A percentile compares a stretch with the other conserved stretches of the same genome.
phyloP scores from a whole-genome alignment of 1,284 basidiomycete genomes.

The Wolfiporia cocos region DNA sequence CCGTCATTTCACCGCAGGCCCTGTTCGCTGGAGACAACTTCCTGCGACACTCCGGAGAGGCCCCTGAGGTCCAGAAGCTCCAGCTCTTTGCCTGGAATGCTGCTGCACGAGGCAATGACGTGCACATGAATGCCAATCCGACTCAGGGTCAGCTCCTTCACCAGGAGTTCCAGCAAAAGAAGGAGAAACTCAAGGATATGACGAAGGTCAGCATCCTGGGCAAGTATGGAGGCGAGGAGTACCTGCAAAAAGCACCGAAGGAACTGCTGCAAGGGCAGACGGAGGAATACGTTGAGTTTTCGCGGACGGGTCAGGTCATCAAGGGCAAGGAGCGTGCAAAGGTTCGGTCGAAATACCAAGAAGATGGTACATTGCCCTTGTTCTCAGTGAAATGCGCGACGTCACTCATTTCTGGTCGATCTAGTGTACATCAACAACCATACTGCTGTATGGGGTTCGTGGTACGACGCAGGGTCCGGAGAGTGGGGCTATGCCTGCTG shows the following conservation, averaged over 20 bases:
- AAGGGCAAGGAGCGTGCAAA: conserved; percentile 89
- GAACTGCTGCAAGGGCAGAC: conserved; percentile 93
- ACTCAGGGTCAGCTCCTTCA: conserved; percentile 93
- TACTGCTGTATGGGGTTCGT: conserved; percentile 93
- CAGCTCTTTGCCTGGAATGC: conserved; percentile 99
- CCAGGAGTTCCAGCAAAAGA: conserved; percentile 87
- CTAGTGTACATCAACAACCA: conserved; percentile 92
- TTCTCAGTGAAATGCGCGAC: too few relatives aligned
- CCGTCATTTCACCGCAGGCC: conserved; percentile 46
- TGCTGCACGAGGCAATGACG: conserved; percentile 86
- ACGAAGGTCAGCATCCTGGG: conserved; percentile 84
- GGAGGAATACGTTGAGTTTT: conserved; percentile 98
- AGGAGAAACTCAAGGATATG: conserved; percentile 84
- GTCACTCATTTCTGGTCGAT: too few relatives aligned
- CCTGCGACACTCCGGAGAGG: conserved; percentile 83
- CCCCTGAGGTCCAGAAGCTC: conserved; percentile 85
- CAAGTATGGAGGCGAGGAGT: conserved; percentile 93
- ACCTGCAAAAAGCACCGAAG: conserved; percentile 82
- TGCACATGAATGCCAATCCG: conserved; percentile 94
- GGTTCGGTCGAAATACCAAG: conserved; percentile 86
- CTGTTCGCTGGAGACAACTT: conserved; percentile 97
- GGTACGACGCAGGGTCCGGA: conserved; percentile 69
- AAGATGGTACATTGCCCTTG: conserved; percentile 71
- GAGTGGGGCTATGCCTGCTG: conserved; percentile 96
- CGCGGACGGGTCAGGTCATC: conserved; percentile 84